phyloP scores from a whole-genome alignment of 805 yeast species.

The Yueomyces sinensis region DNA sequence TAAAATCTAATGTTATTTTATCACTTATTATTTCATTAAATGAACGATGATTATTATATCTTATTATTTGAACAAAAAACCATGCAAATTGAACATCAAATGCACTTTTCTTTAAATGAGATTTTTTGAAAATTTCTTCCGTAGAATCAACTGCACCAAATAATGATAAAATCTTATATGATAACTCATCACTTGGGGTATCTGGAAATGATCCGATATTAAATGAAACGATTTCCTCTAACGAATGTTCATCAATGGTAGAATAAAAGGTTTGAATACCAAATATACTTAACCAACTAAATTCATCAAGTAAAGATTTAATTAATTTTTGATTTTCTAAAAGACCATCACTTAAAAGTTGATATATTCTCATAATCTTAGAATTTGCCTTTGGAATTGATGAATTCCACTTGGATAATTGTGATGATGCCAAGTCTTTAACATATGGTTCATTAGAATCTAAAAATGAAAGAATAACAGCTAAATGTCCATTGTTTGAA shows the following conservation, averaged over 20 bases:
- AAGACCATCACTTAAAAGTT: conserved; percentile 44
- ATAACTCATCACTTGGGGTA: conserved; percentile 3
- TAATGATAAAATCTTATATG: conserved; percentile 7
- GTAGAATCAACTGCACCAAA: conserved; percentile 8
- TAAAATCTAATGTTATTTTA: conserved; percentile 29
- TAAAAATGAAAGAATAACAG: conserved; percentile 52
- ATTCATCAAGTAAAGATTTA: conserved; percentile 26
- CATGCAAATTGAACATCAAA: conserved; percentile 35
- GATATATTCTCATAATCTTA: conserved; percentile 45
- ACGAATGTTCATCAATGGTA: conserved; percentile 26
- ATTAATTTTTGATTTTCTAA: conserved; percentile 19
- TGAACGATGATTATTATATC: conserved; percentile 17
- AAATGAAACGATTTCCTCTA: conserved; percentile 18
- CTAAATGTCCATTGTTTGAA: conserved; percentile 55
- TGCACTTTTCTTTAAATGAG: conserved; percentile 2
- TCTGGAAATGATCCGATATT: conserved; percentile 2
- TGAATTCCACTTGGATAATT: conserved; percentile 53
- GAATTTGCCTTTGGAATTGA: conserved; percentile 33
- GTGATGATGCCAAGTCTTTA: conserved; percentile 40
- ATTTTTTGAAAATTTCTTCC: conserved; percentile 7
- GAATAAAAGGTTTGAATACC: conserved; percentile 55
- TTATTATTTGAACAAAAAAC: conserved; percentile 36
- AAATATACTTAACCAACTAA: conserved; percentile 57
- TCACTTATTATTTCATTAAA: conserved; percentile 25
- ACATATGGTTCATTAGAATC: conserved; percentile 60